Conservation (phyloP, 164 flowering plant genomes). For the Tetrastigma voinierianum region DNA sequence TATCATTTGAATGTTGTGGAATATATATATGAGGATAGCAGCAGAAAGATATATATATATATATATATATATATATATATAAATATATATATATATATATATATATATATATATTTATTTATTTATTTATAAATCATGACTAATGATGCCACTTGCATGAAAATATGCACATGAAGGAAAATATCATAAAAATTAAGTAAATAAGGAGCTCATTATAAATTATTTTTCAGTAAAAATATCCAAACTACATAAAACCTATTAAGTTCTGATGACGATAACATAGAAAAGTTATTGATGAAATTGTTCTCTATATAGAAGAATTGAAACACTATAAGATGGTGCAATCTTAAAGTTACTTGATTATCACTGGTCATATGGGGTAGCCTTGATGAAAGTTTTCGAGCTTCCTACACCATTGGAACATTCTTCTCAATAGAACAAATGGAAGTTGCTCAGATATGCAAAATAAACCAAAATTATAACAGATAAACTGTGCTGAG, state of each 20-base stretch:
- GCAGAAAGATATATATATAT: no score
- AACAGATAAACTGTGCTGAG: background rate
- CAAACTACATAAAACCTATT: background rate
- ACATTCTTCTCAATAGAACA: background rate
- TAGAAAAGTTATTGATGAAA: no score
- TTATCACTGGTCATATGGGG: slow-evolving; percentile 62
- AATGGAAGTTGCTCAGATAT: background rate
- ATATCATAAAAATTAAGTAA: background rate
- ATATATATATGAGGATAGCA: no score
- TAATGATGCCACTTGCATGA: background rate
- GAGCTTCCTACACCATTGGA: slow-evolving; percentile 55
- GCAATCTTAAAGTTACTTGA: slow-evolving; percentile 1
- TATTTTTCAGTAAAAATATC: background rate
- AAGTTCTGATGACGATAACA: no score
- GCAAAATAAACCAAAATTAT: background rate
- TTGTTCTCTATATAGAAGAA: background rate
- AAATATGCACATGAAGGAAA: background rate
- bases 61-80: no score
- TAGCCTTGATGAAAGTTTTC: slow-evolving; percentile 74
- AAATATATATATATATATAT: no score
- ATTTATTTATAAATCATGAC: background rate
- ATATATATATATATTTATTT: no score
- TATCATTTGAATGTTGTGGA: no score
- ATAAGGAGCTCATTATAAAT: background rate
- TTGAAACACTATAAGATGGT: background rate